Conservation (phyloP, 768 basidiomycete genomes). For the Trametopsis cervina region DNA sequence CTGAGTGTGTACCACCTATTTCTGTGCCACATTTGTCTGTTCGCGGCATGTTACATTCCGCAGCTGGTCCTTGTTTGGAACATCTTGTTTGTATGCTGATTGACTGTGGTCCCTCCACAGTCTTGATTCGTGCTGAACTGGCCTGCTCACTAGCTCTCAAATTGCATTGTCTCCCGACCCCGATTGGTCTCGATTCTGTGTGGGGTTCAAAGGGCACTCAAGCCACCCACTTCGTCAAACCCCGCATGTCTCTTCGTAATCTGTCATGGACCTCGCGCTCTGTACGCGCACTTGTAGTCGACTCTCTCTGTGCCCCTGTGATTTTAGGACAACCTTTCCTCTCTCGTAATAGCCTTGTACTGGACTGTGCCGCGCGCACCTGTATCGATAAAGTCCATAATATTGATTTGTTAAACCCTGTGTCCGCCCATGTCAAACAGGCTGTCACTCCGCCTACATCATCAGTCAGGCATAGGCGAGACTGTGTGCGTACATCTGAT, state of each 20-base stretch:
- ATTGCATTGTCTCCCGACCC: too few species aligned
- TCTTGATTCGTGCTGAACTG: neutral
- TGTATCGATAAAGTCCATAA: neutral
- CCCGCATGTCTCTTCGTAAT: neutral
- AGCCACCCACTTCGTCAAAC: neutral
- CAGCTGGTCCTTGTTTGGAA: neutral
- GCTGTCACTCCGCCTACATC: neutral
- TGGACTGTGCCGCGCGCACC: neutral
- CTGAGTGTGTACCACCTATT: neutral
- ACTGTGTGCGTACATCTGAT: too few species aligned
- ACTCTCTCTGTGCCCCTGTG: neutral
- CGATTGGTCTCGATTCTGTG: neutral
- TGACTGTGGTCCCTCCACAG: constrained; percentile 1
- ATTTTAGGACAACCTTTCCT: neutral
- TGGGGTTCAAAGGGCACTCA: neutral
- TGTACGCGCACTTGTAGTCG: neutral
- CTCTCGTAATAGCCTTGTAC: neutral
- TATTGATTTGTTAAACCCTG: neutral
- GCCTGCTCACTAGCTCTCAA: too few species aligned
- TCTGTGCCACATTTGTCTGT: neutral
- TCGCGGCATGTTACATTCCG: neutral
- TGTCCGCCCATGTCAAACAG: neutral
- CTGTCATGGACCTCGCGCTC: neutral
- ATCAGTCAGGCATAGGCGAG: neutral
- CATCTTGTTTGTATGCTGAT: constrained; percentile 1